These are phyloP conservation scores for Boletus hoseneyae DNA, from an alignment of 1,284 basidiomycete species.

Conservation along the genomic window DNA sequence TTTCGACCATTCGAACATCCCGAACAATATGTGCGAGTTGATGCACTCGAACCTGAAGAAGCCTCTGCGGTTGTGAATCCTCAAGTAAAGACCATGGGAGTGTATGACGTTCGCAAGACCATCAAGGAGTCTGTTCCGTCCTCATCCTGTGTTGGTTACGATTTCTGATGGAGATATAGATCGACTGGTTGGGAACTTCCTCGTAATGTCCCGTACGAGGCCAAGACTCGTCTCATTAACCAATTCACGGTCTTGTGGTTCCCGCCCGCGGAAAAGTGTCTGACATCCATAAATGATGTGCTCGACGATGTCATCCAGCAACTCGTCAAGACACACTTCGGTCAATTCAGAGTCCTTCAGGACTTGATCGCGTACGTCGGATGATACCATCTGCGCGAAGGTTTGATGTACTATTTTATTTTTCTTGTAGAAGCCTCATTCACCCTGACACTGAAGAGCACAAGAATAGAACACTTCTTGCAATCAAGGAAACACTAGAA, in stretches of 20 bases:
- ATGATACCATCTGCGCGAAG: not conserved
- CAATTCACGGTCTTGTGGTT: conserved; percentile 42
- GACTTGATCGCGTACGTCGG: conserved; percentile 29
- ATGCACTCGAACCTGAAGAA: conserved; percentile 13
- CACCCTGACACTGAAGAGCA: conserved; percentile 21
- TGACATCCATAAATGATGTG: conserved; percentile 32
- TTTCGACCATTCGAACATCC: conserved; percentile 34
- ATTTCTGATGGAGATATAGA: conserved; percentile 27
- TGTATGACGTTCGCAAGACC: conserved; percentile 31
- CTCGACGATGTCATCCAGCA: conserved; percentile 20
- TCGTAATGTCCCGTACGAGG: conserved; percentile 47
- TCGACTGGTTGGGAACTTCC: conserved; percentile 52
- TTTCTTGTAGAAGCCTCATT: conserved; percentile 20
- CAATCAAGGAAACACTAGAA: conserved; percentile 23
- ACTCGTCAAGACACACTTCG: conserved; percentile 34
- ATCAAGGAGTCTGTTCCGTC: conserved; percentile 31
- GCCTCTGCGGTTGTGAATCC: not conserved
- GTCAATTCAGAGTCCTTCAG: conserved; percentile 31
- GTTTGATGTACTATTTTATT: not conserved
- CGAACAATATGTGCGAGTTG: conserved; percentile 2
- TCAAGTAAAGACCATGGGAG: conserved; percentile 18
- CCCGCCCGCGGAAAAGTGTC: conserved; percentile 38
- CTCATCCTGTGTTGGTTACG: not conserved
- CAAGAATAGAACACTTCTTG: conserved; percentile 10
- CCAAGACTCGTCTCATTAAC: conserved; percentile 41